Evolutionary conservation across 2,329 filamentous ascomycete genomes (phyloP).

Genomic region (Amauroascus niger): DNA sequence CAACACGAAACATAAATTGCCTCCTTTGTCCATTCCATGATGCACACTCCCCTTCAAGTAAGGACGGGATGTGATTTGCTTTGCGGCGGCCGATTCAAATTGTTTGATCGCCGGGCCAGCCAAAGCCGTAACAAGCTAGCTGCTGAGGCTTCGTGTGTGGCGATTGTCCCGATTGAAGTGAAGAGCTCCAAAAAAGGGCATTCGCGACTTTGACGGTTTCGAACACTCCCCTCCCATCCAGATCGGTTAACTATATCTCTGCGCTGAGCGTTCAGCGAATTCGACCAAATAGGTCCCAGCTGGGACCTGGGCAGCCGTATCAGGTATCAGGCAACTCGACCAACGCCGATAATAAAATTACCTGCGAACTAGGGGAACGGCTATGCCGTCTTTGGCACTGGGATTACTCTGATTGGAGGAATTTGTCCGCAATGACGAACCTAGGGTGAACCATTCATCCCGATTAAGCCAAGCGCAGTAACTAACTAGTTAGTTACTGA

Average conservation of each 20-base stretch:
- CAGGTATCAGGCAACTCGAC: no score
- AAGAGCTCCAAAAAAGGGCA: not conserved
- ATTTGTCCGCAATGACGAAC: not conserved
- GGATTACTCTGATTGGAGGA: not conserved
- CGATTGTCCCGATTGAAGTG: not conserved
- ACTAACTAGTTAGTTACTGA: not conserved
- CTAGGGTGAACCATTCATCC: not conserved
- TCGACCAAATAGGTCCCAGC: no score
- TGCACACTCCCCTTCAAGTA: not conserved
- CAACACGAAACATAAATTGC: conserved; percentile 11
- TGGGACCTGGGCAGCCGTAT: no score
- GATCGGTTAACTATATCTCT: no score
- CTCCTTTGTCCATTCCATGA: conserved; percentile 7
- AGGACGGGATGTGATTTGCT: not conserved
- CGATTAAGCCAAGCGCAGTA: not conserved
- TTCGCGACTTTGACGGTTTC: conserved; percentile 2
- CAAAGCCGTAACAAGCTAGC: not conserved
- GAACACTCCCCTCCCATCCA: not conserved
- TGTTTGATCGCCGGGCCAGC: conserved; percentile 6
- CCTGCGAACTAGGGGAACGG: conserved; percentile 1
- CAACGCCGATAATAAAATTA: no score
- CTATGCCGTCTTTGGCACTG: not conserved
- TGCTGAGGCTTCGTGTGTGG: not conserved
- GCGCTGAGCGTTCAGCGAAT: not conserved
- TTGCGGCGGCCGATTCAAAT: not conserved